Conservation (phyloP, 192 early-diverging fungal genomes). For the Mortierella hygrophila region DNA sequence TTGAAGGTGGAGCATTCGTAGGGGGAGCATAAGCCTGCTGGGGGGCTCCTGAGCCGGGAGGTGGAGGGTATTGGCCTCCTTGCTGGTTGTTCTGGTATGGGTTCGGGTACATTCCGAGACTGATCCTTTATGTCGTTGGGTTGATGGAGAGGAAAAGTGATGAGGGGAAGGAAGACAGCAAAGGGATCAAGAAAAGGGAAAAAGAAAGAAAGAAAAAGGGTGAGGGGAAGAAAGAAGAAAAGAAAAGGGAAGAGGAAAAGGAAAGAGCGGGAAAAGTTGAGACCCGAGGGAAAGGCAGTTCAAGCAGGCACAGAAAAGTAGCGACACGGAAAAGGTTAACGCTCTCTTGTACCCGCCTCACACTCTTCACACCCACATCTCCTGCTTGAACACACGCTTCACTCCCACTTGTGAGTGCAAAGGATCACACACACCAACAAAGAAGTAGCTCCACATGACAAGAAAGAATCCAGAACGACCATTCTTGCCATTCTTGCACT, state of each 20-base stretch:
- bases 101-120: constrained; percentile 42
- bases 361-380: too few relatives aligned
- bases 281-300: neutral
- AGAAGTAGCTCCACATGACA: too few relatives aligned
- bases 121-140: neutral
- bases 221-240: neutral
- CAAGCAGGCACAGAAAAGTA: too few relatives aligned
- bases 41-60: neutral
- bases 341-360: too few relatives aligned
- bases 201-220: neutral
- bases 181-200: neutral
- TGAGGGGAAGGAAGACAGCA: too few relatives aligned
- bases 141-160: neutral
- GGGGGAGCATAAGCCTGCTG: constrained; percentile 16
- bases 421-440: too few relatives aligned
- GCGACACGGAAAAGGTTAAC: too few relatives aligned
- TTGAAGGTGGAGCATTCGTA: constrained; percentile 8
- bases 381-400: too few relatives aligned
- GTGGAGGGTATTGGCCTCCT: constrained; percentile 10
- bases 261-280: neutral
- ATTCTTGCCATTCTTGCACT: too few relatives aligned
- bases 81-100: constrained; percentile 35
- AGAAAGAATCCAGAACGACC: too few relatives aligned
- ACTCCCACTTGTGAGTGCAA: too few relatives aligned
- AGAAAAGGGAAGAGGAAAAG: neutral